phyloP scores from a whole-genome alignment of 148 eudicot species.

The Rhododendron molle region DNA sequence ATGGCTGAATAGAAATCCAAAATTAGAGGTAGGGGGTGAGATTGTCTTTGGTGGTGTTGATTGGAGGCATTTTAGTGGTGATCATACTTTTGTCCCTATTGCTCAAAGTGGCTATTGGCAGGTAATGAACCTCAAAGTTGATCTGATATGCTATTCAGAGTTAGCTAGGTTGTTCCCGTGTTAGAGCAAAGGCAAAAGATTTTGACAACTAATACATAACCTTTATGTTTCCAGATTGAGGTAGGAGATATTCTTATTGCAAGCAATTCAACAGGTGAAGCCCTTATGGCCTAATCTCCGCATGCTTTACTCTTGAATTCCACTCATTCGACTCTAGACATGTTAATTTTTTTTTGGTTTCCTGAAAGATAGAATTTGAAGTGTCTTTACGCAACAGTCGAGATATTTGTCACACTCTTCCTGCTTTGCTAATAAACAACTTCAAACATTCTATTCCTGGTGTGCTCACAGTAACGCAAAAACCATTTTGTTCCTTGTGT shows the following conservation, averaged over 20 bases:
- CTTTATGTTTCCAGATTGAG: conserved; percentile 31
- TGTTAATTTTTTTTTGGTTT: neutral
- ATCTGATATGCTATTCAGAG: neutral
- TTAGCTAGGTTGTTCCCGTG: neutral
- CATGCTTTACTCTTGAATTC: neutral
- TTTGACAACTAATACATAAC: neutral
- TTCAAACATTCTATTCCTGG: neutral
- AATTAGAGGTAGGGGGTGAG: conserved; percentile 47
- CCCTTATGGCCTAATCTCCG: neutral
- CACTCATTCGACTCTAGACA: neutral
- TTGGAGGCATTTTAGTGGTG: conserved; percentile 36
- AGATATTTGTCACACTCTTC: neutral
- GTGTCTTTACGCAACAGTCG: neutral
- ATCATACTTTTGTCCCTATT: conserved; percentile 52
- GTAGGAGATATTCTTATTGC: conserved; percentile 37
- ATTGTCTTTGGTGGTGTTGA: conserved; percentile 60
- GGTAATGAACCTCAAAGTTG: conserved; percentile 21
- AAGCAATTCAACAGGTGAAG: conserved; percentile 37
- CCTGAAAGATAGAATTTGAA: neutral
- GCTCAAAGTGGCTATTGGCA: conserved; percentile 58
- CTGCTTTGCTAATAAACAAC: neutral
- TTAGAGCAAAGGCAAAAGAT: neutral
- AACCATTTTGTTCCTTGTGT: neutral
- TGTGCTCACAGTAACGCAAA: neutral
- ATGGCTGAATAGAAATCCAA: conserved; percentile 50